Conservation (phyloP, 2,329 filamentous ascomycete species). For the Septoria linicola region DNA sequence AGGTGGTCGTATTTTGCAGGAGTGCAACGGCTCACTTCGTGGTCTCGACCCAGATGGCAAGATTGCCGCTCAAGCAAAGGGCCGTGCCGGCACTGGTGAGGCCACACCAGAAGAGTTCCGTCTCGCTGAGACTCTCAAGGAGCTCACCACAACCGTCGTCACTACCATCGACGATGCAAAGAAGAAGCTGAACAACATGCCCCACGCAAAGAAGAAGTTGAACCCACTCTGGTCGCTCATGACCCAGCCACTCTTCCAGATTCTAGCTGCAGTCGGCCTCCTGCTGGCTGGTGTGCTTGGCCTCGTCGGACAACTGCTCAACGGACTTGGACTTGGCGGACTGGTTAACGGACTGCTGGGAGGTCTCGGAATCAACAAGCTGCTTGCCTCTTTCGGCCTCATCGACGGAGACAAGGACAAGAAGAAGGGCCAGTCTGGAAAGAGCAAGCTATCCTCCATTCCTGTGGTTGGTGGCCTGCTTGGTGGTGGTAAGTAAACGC, state of each 20-base stretch:
- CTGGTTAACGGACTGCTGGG: slow-evolving; percentile 77
- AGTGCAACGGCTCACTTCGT: slow-evolving; percentile 82
- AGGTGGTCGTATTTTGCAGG: slow-evolving; percentile 74
- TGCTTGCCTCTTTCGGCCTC: slow-evolving; percentile 71
- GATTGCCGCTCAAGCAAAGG: slow-evolving; percentile 82
- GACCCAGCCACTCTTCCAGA: slow-evolving; percentile 86
- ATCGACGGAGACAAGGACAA: slow-evolving; percentile 53
- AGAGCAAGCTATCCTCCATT: slow-evolving; percentile 38
- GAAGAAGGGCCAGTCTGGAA: slow-evolving; percentile 35
- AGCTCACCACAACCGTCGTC: slow-evolving; percentile 76
- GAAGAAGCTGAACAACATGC: slow-evolving; percentile 87
- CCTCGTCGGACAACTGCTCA: slow-evolving; percentile 76
- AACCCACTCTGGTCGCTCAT: slow-evolving; percentile 85
- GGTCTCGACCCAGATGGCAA: slow-evolving; percentile 85
- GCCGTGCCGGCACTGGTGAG: slow-evolving; percentile 70
- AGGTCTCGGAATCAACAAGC: slow-evolving; percentile 71
- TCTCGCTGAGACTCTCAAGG: slow-evolving; percentile 81
- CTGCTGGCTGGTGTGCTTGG: slow-evolving; percentile 79
- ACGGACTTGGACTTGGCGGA: slow-evolving; percentile 77
- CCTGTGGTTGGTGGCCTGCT: slow-evolving; percentile 51
- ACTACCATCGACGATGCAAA: slow-evolving; percentile 83
- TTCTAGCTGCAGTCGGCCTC: slow-evolving; percentile 82
- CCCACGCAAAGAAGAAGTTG: slow-evolving; percentile 89
- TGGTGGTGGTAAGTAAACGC: slow-evolving; percentile 43
- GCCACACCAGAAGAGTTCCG: slow-evolving; percentile 80